These are phyloP conservation scores for Madurella mycetomatis DNA, from an alignment of 2,329 filamentous ascomycete species.

Conservation along the genomic window DNA sequence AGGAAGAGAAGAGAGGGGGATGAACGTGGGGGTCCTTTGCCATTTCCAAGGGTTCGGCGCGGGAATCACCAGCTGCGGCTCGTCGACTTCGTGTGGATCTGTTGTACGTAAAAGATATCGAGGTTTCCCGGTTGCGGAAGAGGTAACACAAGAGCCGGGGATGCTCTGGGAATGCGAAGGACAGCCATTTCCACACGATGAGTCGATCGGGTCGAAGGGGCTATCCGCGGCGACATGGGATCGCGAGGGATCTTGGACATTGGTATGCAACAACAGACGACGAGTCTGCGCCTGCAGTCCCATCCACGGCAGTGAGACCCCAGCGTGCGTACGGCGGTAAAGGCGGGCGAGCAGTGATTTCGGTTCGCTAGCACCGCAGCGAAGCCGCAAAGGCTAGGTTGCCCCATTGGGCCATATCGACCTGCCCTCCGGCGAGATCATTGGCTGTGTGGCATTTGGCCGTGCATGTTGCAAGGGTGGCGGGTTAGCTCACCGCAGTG, in stretches of 20 bases:
- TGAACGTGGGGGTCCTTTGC: not conserved
- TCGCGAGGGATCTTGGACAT: too few relatives aligned
- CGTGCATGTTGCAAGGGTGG: constrained; percentile 17
- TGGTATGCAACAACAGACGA: too few relatives aligned
- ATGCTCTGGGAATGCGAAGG: not conserved
- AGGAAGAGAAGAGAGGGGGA: not conserved
- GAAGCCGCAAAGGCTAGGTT: constrained; percentile 7
- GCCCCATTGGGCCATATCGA: constrained; percentile 17
- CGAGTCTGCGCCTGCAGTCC: too few relatives aligned
- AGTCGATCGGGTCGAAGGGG: too few relatives aligned
- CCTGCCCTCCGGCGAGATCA: constrained; percentile 7
- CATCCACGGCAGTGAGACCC: too few relatives aligned
- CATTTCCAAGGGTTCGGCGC: not conserved
- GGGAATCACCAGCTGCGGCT: constrained; percentile 2
- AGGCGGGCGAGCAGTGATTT: not conserved
- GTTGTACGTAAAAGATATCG: constrained; percentile 5
- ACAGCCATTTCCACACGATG: too few relatives aligned
- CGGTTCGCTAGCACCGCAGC: not conserved
- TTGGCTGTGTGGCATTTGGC: constrained; percentile 23
- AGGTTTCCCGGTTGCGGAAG: not conserved
- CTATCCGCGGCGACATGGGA: too few relatives aligned
- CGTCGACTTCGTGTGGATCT: not conserved
- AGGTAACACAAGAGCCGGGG: not conserved
- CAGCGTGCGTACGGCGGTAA: too few relatives aligned
- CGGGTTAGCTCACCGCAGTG: not conserved